Conservation (phyloP, 1,139 yeast genomes). For the Nadsonia commutata region DNA sequence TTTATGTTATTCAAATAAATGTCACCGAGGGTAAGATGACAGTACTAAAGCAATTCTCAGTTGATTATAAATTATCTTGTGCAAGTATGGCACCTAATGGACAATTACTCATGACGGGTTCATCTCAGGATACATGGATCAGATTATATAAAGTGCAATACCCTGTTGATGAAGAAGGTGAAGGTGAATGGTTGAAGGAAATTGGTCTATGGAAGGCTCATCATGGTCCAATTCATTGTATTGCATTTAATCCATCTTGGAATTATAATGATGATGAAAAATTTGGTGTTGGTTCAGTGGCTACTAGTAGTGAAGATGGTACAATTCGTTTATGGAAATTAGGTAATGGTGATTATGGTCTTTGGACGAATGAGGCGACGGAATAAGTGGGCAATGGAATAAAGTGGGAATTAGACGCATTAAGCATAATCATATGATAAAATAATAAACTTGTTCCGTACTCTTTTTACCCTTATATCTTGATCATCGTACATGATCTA, state of each 20-base stretch:
- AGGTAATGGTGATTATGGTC: neutral
- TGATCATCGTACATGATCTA: too few relatives aligned
- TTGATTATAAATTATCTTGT: neutral
- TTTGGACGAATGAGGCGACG: too few relatives aligned
- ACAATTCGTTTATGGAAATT: neutral
- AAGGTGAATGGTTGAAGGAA: neutral
- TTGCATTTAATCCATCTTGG: neutral
- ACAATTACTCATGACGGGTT: neutral
- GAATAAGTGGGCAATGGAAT: too few relatives aligned
- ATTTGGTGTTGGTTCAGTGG: neutral
- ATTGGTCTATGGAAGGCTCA: neutral
- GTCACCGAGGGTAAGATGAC: neutral
- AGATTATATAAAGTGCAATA: neutral
- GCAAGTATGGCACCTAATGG: neutral
- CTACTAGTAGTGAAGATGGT: slow-evolving; percentile 1
- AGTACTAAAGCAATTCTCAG: neutral
- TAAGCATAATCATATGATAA: too few relatives aligned
- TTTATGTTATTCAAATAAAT: neutral
- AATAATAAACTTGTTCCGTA: too few relatives aligned
- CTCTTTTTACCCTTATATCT: too few relatives aligned
- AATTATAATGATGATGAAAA: neutral
- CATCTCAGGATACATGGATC: neutral
- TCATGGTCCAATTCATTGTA: neutral
- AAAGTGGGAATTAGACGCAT: too few relatives aligned
- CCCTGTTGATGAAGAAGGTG: neutral